phyloP scores from a whole-genome alignment of 2,329 filamentous ascomycete species.

The Penicillium sp. region DNA sequence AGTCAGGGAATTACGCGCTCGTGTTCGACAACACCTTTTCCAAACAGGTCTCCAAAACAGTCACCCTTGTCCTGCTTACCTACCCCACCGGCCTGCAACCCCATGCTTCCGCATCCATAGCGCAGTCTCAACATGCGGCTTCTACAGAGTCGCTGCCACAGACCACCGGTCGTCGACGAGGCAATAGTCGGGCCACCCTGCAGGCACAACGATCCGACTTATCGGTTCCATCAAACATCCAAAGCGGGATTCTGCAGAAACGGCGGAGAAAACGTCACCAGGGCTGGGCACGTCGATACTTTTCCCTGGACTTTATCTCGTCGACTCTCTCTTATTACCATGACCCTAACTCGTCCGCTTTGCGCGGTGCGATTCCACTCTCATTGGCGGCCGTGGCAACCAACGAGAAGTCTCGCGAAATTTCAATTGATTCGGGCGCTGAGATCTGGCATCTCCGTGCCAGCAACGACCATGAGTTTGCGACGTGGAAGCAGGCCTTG shows the following conservation, averaged over 20 bases:
- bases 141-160: constrained; percentile 54
- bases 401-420: constrained; percentile 83
- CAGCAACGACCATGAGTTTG: constrained; percentile 78
- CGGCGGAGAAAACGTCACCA: constrained; percentile 90
- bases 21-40: constrained; percentile 99
- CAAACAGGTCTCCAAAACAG: constrained; percentile 90
- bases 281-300: constrained; percentile 89
- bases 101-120: constrained; percentile 43
- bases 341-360: constrained; percentile 85
- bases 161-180: constrained; percentile 31
- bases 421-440: constrained; percentile 93
- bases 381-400: constrained; percentile 88
- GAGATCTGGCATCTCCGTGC: constrained; percentile 95
- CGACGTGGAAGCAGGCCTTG: constrained; percentile 80
- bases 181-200: constrained; percentile 29
- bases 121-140: constrained; percentile 44
- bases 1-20: constrained; percentile 91
- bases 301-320: constrained; percentile 91
- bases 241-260: constrained; percentile 85
- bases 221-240: constrained; percentile 55
- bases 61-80: constrained; percentile 90
- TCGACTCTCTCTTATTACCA: constrained; percentile 97
- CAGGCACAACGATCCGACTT: constrained; percentile 27
- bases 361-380: constrained; percentile 88
- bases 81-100: constrained; percentile 72